These are phyloP conservation scores for Flaveria brownii DNA, from an alignment of 129 eudicot genomes.

Conservation along the genomic window DNA sequence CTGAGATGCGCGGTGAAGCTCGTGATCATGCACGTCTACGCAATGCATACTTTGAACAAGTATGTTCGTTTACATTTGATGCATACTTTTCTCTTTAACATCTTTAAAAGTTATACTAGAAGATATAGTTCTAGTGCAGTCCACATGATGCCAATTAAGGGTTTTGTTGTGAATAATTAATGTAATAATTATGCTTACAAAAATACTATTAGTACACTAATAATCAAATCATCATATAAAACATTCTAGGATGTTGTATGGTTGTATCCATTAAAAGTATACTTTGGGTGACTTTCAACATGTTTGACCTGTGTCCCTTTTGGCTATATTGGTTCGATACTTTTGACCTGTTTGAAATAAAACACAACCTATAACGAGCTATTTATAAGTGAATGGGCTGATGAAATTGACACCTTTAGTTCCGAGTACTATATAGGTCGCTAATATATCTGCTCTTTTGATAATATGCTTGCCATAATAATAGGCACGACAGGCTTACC, in stretches of 20 bases:
- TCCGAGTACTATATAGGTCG: constrained; percentile 7
- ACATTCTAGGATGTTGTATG: neutral
- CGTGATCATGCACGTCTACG: constrained; percentile 83
- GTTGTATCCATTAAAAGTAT: neutral
- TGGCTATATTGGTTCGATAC: neutral
- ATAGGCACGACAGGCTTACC: constrained; percentile 85
- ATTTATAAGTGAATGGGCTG: neutral
- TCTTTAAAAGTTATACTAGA: neutral
- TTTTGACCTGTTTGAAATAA: neutral
- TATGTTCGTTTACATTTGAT: constrained; percentile 25
- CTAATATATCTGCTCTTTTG: neutral
- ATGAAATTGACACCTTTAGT: neutral
- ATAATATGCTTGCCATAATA: constrained; percentile 17
- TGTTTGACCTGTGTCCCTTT: neutral
- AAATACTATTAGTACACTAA: neutral
- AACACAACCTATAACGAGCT: neutral
- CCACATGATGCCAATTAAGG: neutral
- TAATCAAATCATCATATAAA: neutral
- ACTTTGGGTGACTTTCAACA: constrained; percentile 2
- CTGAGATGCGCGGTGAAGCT: constrained; percentile 91
- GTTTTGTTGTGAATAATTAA: neutral
- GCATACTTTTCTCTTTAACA: neutral
- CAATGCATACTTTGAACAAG: constrained; percentile 91
- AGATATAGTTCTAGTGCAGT: constrained; percentile 9
- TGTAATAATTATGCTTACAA: neutral